Base-by-base conservation (phyloP, 306 rosid species). In the Inga laurina region DNA sequence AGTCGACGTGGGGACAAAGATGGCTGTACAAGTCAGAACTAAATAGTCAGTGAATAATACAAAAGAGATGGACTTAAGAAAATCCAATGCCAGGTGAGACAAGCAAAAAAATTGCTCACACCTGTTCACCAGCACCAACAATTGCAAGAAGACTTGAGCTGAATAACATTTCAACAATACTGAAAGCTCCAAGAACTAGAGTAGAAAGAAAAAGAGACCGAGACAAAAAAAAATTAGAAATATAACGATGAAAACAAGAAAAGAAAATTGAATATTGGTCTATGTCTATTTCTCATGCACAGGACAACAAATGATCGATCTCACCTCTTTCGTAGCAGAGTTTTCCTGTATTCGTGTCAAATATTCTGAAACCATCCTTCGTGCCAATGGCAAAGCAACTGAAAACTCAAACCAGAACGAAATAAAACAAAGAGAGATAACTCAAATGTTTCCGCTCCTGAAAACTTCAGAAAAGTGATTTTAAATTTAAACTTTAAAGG, bases 51-150 rank as follows among this genome's bases (percentile, higher is more conserved):
- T 52, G 24, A 65, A 68, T 48, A 34, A 74, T 77, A 49, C 76
- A 62, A 75, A 66, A 79, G 11, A 57, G 7, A 66, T 4, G 48
- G 14, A 24, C 48, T 18, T 14, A 41, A 15, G 30, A 59, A 64
- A 19, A 22, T 35, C 32, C 79, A 66, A 41, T 2, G 3, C 57
- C 41, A 82, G 48, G 19, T 21, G 52, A 14, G 72, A 51, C 8
- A 32, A 11, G 32, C 13, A 39, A 51, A 9, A 59, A 84, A 52
- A 68, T 61, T 43, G 74, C 27, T 22, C 74, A 71, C 37, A 92
- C 99, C 99, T 95, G 97, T 85, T 95, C 93, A 57, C 99, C 99
- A 72, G 97, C 99, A 49, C 99, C 99, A 83, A 95, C 98, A 39
- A 95, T 91, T 79, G 99, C 99, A 77, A 95, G 92, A 77, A 95